Evolutionary conservation across 192 early-diverging fungal genomes (phyloP).

Genomic region (Obelidium mucronatum): DNA sequence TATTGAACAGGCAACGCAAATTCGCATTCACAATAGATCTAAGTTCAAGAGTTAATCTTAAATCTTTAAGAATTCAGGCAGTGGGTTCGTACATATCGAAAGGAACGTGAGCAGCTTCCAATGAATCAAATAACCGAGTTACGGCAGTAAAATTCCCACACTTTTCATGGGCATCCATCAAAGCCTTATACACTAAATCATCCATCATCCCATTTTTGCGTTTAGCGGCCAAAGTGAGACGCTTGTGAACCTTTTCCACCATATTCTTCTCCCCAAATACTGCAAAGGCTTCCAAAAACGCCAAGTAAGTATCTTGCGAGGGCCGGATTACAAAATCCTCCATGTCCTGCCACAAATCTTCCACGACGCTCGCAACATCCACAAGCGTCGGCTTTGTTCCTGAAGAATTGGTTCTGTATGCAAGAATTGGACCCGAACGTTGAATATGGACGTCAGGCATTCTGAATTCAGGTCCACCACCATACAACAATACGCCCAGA

Average conservation of each 20-base stretch:
- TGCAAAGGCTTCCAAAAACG: constrained; percentile 29
- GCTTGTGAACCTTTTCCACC: constrained; percentile 4
- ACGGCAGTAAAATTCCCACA: constrained; percentile 15
- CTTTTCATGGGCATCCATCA: constrained; percentile 10
- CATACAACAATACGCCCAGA: constrained; percentile 15
- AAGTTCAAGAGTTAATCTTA: background rate
- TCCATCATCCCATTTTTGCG: background rate
- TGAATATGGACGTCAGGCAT: background rate
- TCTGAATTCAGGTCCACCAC: background rate
- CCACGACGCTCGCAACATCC: constrained; percentile 23
- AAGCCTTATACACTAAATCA: background rate
- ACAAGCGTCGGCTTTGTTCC: background rate
- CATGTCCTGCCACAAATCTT: constrained; percentile 23
- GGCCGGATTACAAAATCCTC: background rate
- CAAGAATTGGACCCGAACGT: constrained; percentile 17
- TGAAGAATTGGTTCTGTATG: background rate
- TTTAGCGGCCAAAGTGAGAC: background rate
- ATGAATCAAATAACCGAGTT: background rate
- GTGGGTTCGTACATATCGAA: constrained; percentile 1
- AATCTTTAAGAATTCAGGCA: too few species aligned
- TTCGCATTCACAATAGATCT: background rate
- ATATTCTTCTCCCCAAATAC: constrained; percentile 18
- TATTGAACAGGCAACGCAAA: background rate
- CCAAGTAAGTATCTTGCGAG: constrained; percentile 13
- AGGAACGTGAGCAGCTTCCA: background rate